Evolutionary conservation across 2,329 filamentous ascomycete genomes (phyloP).

Genomic region (Annulohypoxylon truncatum): DNA sequence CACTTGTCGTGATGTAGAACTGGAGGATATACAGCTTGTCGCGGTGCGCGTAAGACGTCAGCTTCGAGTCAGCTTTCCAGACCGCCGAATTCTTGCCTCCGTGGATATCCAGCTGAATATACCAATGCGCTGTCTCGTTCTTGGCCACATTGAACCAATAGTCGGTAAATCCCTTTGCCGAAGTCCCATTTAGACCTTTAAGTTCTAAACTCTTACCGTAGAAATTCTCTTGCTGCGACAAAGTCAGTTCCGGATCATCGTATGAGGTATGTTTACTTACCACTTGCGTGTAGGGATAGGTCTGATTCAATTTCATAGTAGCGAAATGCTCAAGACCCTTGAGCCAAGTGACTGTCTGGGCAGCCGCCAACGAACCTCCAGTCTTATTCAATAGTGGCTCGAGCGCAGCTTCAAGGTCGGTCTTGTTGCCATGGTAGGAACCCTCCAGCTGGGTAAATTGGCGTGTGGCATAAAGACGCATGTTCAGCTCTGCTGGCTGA

Average conservation of each 20-base stretch:
- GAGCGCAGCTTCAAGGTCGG: conserved; percentile 49
- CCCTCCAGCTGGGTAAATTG: conserved; percentile 54
- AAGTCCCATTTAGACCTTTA: conserved; percentile 51
- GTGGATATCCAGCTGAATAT: conserved; percentile 57
- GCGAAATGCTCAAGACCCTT: conserved; percentile 50
- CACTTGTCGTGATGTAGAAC: conserved; percentile 55
- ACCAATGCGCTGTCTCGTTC: conserved; percentile 54
- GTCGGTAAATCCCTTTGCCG: conserved; percentile 53
- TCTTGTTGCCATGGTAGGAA: conserved; percentile 53
- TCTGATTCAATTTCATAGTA: conserved; percentile 48
- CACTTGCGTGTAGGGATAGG: conserved; percentile 45
- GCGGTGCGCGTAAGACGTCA: conserved; percentile 57
- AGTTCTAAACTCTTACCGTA: conserved; percentile 57
- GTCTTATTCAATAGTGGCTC: conserved; percentile 52
- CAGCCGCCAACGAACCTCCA: conserved; percentile 49
- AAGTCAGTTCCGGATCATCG: conserved; percentile 24
- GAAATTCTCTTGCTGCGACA: conserved; percentile 55
- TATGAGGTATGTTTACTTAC: conserved; percentile 38
- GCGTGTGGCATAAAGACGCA: conserved; percentile 54
- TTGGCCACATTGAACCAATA: conserved; percentile 56
- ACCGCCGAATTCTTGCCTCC: conserved; percentile 56
- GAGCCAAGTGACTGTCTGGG: conserved; percentile 49
- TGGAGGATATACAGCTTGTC: conserved; percentile 62
- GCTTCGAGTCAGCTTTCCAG: conserved; percentile 43
- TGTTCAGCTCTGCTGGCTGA: conserved; percentile 57